A percentile compares a stretch with the other conserved stretches of the same genome.
phyloP scores from a whole-genome alignment of 441 rosid species.

The Sinapis alba region DNA sequence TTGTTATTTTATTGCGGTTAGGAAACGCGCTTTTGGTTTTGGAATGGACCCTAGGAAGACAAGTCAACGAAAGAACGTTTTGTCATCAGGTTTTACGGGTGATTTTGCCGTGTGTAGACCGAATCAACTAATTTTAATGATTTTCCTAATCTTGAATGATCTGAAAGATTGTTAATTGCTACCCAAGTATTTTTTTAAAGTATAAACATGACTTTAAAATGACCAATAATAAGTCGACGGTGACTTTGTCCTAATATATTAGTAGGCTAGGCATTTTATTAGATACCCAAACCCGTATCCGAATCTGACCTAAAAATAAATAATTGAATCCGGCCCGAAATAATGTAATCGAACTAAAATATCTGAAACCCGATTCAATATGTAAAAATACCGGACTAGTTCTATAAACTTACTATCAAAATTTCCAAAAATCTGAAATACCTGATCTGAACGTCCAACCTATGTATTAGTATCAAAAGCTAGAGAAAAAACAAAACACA shows the following conservation, averaged over 20 bases:
- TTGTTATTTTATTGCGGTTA: neutral
- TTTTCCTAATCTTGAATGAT: neutral
- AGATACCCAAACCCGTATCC: no score
- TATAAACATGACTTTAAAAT: neutral
- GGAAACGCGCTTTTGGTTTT: neutral
- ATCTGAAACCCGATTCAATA: no score
- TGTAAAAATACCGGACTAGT: no score
- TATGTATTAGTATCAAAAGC: neutral
- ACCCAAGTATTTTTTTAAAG: neutral
- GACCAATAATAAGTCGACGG: conserved; percentile 7
- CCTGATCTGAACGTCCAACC: no score
- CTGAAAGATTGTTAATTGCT: neutral
- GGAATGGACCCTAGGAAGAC: neutral
- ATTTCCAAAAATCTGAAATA: no score
- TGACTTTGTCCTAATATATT: conserved; percentile 22
- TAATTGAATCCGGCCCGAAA: no score
- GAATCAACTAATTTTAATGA: neutral
- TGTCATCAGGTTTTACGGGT: neutral
- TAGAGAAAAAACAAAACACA: conserved; percentile 12
- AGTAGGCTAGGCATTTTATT: no score
- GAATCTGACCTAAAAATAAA: no score
- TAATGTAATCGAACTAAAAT: no score
- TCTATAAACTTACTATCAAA: no score
- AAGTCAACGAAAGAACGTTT: neutral
- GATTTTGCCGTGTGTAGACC: neutral